Evolutionary conservation across 2,329 filamentous ascomycete species (phyloP).

Genomic region (Paecilomyces formosus): DNA sequence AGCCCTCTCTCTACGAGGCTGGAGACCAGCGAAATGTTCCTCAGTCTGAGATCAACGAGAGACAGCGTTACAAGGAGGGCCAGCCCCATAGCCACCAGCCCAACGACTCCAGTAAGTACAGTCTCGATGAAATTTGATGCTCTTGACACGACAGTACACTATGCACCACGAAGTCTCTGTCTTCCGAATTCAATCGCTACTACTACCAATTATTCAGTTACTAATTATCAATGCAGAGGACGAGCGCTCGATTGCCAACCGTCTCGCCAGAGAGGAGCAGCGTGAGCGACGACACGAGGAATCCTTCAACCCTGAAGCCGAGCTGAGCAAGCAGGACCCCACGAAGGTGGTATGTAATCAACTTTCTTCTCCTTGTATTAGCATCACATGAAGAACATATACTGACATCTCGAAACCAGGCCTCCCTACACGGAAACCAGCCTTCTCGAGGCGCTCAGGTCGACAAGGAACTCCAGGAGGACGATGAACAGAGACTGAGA

Average conservation of each 20-base stretch:
- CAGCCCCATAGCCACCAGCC: slow-evolving; percentile 59
- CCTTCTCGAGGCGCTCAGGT: slow-evolving; percentile 42
- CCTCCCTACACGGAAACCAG: slow-evolving; percentile 37
- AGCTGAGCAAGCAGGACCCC: slow-evolving; percentile 34
- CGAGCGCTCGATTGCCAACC: slow-evolving; percentile 38
- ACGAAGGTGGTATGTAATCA: slow-evolving; percentile 30
- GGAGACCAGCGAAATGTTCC: slow-evolving; percentile 66
- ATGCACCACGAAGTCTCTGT: background rate
- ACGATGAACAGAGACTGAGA: slow-evolving; percentile 36
- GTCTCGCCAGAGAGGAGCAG: slow-evolving; percentile 27
- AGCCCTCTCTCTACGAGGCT: slow-evolving; percentile 60
- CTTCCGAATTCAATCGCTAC: background rate
- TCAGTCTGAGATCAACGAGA: slow-evolving; percentile 44
- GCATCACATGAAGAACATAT: background rate
- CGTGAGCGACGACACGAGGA: slow-evolving; percentile 16
- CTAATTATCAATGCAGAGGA: slow-evolving; percentile 25
- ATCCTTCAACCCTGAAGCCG: slow-evolving; percentile 25
- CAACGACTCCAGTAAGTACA: slow-evolving; percentile 60
- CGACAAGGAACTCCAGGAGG: slow-evolving; percentile 36
- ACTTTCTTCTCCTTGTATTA: background rate
- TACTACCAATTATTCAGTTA: background rate
- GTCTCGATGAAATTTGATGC: background rate
- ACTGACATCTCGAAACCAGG: slow-evolving; percentile 18
- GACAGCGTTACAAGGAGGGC: slow-evolving; percentile 64
- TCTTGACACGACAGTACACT: background rate